A percentile compares a stretch with the other conserved stretches of the same genome.
Evolutionary conservation across 805 yeast genomes (phyloP).

Genomic region (Nakazawaea sp.): DNA sequence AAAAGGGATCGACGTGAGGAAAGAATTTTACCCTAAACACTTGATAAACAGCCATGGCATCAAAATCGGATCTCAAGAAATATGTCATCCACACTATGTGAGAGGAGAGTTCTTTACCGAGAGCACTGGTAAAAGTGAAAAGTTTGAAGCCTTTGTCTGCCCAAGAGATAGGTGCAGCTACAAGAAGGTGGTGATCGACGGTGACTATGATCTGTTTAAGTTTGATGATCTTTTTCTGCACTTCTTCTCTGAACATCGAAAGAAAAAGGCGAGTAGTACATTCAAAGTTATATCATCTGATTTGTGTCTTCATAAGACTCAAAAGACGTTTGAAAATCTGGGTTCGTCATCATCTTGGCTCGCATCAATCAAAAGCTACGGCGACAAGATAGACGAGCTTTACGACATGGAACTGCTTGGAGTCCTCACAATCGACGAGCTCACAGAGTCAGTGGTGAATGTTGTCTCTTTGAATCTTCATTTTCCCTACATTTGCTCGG

Average conservation of each 20-base stretch:
- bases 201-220: background rate
- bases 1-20: no score
- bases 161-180: conserved; percentile 1
- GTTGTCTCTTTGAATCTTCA: no score
- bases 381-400: no score
- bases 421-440: no score
- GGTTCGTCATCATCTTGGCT: no score
- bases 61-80: background rate
- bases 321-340: no score
- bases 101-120: background rate
- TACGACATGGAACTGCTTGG: no score
- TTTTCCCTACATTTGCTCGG: no score
- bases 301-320: no score
- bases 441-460: no score
- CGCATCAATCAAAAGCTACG: no score
- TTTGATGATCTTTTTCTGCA: background rate
- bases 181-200: background rate
- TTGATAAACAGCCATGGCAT: background rate
- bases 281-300: no score
- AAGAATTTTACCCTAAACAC: background rate
- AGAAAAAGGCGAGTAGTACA: background rate
- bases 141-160: background rate
- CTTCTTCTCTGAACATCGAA: background rate
- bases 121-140: background rate
- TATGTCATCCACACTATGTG: background rate